Percentiles rank a stretch among this genome's conserved stretches.
Evolutionary conservation across 192 early-diverging fungal species (phyloP).

Genomic region (Backusella liffmaniae): DNA sequence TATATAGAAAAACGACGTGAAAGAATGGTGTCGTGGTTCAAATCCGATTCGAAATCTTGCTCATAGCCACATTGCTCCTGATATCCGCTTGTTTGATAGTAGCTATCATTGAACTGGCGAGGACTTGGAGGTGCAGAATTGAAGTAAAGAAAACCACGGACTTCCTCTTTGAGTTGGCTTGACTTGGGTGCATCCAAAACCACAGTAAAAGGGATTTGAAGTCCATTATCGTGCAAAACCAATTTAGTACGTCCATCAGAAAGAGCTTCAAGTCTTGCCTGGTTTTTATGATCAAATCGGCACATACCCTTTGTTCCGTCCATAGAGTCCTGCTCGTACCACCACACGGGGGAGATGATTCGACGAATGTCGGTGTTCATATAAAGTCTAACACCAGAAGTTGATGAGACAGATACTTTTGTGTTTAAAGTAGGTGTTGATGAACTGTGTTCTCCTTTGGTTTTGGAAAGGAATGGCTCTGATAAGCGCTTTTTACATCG

Average conservation of each 20-base stretch:
- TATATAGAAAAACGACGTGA: background rate
- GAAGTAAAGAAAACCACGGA: slow-evolving; percentile 12
- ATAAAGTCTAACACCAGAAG: background rate
- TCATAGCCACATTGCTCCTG: background rate
- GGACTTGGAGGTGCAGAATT: background rate
- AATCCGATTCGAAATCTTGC: background rate
- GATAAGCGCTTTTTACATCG: background rate
- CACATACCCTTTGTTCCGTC: slow-evolving; percentile 31
- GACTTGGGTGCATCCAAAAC: slow-evolving; percentile 4
- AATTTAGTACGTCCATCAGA: slow-evolving; percentile 19
- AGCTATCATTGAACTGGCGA: background rate
- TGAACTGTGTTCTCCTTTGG: background rate
- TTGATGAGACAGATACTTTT: background rate
- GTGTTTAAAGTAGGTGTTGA: background rate
- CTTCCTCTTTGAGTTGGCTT: background rate
- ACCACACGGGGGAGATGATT: slow-evolving; percentile 22
- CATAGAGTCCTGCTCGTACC: slow-evolving; percentile 24
- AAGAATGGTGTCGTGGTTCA: background rate
- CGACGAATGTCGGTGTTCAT: slow-evolving; percentile 21
- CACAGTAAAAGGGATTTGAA: slow-evolving; percentile 13
- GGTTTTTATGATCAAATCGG: slow-evolving; percentile 31
- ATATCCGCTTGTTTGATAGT: background rate
- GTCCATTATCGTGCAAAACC: slow-evolving; percentile 13
- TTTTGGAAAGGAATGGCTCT: background rate
- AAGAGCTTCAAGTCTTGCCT: slow-evolving; percentile 30